Base-by-base conservation (phyloP, 2,329 filamentous ascomycete genomes). In the Mollisiaceae sp. region DNA sequence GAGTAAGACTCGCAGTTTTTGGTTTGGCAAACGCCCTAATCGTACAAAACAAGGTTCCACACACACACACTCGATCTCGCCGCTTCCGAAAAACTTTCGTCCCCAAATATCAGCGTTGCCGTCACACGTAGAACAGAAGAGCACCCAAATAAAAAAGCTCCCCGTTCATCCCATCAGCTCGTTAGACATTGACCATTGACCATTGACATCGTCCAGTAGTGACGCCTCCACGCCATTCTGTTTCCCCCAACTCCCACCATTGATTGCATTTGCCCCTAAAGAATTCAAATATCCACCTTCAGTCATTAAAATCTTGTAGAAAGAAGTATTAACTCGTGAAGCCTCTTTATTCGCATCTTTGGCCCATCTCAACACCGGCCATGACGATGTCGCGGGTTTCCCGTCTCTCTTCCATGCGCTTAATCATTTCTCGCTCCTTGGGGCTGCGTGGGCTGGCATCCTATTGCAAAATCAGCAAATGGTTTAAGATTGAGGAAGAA, bases 381-480 rank as follows among this genome's bases (percentile, higher is more conserved):
- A 74, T 73, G 56, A 71, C 63, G 9, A 71, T 65, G 62, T 72
- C 70, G 24, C 70, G 66, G 15, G 63, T 63, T 60, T 72, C 73
- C 64, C 75, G 69, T 57, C 70, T 81, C 73, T 86, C 82, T 72
- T 87, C 85, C 72, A 86, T 77, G 69, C 83, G 78, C 72, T 84
- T 81, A 64, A 86, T 83, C 74, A 86, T 78, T 75, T 87, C 85
- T 71, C 85, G 79, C 77, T 87, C 85, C 71, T 82, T 82, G 47
- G 84, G 84, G 71, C 83, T 86, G 45, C 85, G 78, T 24, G 85
- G 85, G 73, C 85, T 84, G 45, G 84, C 82, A 71, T 87, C 85
- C 72, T 74, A 43, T 36, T 8, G 65, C 60, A 47, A 45, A 58
- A 56, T 67, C 63, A 69, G 62, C 18, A 39, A 20, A 15, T 18